A percentile compares a stretch with the other conserved stretches of the same genome.
These are phyloP conservation scores for Phellinidium pouzarii DNA, from an alignment of 1,284 basidiomycete genomes.

Conservation along the genomic window DNA sequence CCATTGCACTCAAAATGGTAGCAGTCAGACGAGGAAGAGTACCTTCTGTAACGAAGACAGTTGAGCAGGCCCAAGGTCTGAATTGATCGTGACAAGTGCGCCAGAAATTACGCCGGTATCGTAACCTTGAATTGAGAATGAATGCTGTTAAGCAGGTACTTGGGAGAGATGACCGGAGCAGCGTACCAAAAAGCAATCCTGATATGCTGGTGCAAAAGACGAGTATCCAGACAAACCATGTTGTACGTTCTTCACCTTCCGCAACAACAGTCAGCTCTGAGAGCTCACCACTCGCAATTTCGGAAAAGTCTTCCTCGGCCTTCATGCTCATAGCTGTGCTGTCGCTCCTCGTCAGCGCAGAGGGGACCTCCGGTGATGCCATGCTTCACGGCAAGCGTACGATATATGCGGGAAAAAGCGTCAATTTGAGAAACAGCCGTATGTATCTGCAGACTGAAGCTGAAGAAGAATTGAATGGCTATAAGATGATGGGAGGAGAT, in stretches of 20 bases:
- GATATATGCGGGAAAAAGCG: too few species aligned
- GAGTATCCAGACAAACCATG: conserved; percentile 65
- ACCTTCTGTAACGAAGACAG: conserved; percentile 66
- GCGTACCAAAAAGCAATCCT: conserved; percentile 70
- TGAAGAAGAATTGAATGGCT: too few species aligned
- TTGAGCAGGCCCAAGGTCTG: conserved; percentile 54
- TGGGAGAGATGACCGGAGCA: background rate
- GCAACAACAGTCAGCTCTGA: conserved; percentile 55
- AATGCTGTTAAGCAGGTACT: background rate
- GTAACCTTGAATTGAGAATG: conserved; percentile 45
- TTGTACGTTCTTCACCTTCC: conserved; percentile 65
- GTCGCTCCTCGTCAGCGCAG: background rate
- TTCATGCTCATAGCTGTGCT: background rate
- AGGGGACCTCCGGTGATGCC: background rate
- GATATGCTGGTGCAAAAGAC: conserved; percentile 63
- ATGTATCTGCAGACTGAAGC: too few species aligned
- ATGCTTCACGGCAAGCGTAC: too few species aligned
- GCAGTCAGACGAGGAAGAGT: background rate
- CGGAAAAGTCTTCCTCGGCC: background rate
- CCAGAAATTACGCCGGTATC: conserved; percentile 79
- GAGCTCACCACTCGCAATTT: conserved; percentile 38
- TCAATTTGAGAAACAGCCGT: too few species aligned
- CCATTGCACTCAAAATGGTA: background rate
- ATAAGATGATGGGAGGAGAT: too few species aligned
- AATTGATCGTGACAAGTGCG: conserved; percentile 65